Base-by-base conservation (phyloP, 1,139 yeast species). In the Suhomyces coccinellae region DNA sequence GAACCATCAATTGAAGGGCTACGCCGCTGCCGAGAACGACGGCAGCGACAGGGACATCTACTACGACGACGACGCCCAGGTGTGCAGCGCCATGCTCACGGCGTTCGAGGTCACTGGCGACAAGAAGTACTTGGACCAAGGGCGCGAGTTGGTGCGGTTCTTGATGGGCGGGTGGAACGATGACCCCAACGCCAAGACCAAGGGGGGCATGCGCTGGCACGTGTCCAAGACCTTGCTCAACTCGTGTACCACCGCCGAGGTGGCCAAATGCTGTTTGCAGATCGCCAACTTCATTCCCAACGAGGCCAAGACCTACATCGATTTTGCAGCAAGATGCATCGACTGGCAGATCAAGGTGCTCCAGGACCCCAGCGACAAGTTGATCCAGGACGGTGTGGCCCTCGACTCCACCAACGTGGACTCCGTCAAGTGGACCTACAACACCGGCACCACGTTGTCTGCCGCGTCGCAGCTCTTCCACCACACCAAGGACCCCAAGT, bases 1-100 rank as follows among this genome's bases (percentile, higher is more conserved):
- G 61, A 78, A 80, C 50, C 67, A 69, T 12, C 66, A 73, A 49
- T 57, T 68, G 55, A 76, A 73, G 48, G 85, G 82, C 2, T 82
- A 67, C 59, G 74, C 83, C 36, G 87, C 86, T 2, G 82, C 84
- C 4, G 82, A 78, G 56, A 72, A 79, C 58, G 67, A 66, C 45
- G 77, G 79, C 31, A 78, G 76, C 40, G 85, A 83, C 60, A 68
- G 68, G 39, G 90, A 85, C 59, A 80, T 85, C 40, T 83, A 84
- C 61, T 84, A 82, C 53, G 91, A 85, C 59, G 91, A 85, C 57
- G 86, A 84, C 58, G 91, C 90, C 4, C 91, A 85, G 59, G 83
- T 83, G 13, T 85, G 87, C 15, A 74, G 84, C 54, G 85, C 85
- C 10, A 72, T 83, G 56, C 67, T 85, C 47, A 75, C 84, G 1